Evolutionary conservation across 257 asterid genomes (phyloP), one percentile per base, ranked within the genome.

Genomic region (Forsythia suspensa): DNA sequence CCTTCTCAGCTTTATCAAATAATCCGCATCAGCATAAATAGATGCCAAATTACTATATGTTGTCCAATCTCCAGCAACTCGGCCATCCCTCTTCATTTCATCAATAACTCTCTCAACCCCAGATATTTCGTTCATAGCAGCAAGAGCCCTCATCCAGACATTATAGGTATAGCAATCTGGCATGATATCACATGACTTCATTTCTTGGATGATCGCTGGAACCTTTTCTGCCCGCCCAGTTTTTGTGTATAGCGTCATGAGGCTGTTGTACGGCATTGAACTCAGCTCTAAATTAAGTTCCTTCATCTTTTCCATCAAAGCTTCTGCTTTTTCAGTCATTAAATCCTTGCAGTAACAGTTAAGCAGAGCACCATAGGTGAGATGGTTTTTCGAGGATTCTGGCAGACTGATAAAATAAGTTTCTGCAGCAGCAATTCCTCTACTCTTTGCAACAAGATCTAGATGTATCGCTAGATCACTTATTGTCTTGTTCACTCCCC

Each of bases 91-190:
- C 85, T 94, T 95, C 96, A 95, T 92, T 88, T 95, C 98, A 80
- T 95, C 98, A 65, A 93, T 82, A 59, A 94, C 95, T 86, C 95
- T 88, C 85, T 95, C 99, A 20, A 88, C 97, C 76, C 95, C 99
- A 66, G 89, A 75, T 57, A 92, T 86, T 70, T 95, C 99, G 38
- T 82, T 71, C 70, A 72, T 79, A 84, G 97, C 91, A 83, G 97
- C 97, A 80, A 95, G 96, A 70, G 98, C 89, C 88, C 97, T 91
- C 97, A 95, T 93, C 99, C 99, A 95, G 68, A 92, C 86, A 71
- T 95, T 92, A 86, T 95, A 95, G 20, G 96, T 90, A 87, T 75
- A 95, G 52, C 83, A 77, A 84, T 90, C 97, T 0, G 87, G 96
- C 94, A 89, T 84, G 79, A 92, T 82, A 79, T 91, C 91, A 68